phyloP scores from a whole-genome alignment of 177 flowering plant genomes.

The Vitis hybrid region DNA sequence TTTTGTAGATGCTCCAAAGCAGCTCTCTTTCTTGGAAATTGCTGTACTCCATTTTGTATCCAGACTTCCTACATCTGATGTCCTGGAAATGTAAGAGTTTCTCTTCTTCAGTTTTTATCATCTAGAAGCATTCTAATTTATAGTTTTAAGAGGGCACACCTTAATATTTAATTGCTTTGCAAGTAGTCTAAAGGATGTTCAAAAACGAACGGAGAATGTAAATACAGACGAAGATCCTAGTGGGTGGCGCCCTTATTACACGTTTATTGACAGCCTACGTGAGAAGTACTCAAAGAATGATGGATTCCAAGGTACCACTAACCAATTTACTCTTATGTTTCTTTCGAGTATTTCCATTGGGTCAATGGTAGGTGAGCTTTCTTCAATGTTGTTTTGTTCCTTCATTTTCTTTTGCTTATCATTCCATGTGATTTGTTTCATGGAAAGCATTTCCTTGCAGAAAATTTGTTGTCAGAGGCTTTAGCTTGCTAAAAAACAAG shows the following conservation, averaged over 20 bases:
- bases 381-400: too few species aligned
- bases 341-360: background rate
- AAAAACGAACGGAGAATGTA: conserved; percentile 64
- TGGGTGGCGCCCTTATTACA: conserved; percentile 92
- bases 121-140: background rate
- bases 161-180: conserved; percentile 13
- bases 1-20: conserved; percentile 74
- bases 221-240: conserved; percentile 97
- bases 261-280: conserved; percentile 65
- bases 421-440: background rate
- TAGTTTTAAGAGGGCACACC: background rate
- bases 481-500: background rate
- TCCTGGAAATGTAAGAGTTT: conserved; percentile 69
- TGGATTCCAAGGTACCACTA: conserved; percentile 55
- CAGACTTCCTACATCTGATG: conserved; percentile 76
- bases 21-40: conserved; percentile 74
- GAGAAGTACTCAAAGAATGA: conserved; percentile 89
- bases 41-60: conserved; percentile 76
- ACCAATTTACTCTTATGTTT: conserved; percentile 1
- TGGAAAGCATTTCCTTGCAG: conserved; percentile 1
- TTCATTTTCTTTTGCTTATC: background rate
- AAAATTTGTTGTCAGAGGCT: background rate
- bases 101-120: background rate
- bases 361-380: background rate
- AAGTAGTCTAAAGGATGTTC: conserved; percentile 70